Evolutionary conservation across 208 protist species (phyloP).

Genomic region (Vickermania ingenoplastis): DNA sequence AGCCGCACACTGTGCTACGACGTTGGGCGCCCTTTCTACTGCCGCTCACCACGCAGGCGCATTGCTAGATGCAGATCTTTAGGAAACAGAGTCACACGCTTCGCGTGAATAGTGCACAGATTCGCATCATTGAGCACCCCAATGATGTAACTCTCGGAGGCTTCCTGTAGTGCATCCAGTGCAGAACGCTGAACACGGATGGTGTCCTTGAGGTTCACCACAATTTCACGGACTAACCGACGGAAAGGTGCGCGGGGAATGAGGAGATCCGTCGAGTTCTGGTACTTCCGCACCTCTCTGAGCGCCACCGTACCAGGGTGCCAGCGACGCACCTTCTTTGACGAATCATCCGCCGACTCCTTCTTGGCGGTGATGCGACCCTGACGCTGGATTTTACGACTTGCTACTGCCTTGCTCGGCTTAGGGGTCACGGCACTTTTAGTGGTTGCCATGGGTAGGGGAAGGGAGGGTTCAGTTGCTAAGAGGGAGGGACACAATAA

Average conservation of each 20-base stretch:
- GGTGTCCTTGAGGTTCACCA: constrained; percentile 90
- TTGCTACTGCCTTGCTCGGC: constrained; percentile 66
- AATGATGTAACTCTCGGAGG: constrained; percentile 94
- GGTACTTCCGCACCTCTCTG: constrained; percentile 98
- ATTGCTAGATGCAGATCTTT: constrained; percentile 98
- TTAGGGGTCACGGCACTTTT: constrained; percentile 46
- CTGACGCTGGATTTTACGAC: constrained; percentile 61
- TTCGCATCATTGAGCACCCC: constrained; percentile 92
- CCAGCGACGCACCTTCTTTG: constrained; percentile 97
- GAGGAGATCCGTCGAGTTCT: constrained; percentile 98
- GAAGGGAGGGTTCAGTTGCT: no score
- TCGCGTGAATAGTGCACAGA: constrained; percentile 97
- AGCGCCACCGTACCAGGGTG: constrained; percentile 98
- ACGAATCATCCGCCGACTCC: constrained; percentile 35
- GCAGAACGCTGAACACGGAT: constrained; percentile 60
- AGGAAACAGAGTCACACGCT: constrained; percentile 98
- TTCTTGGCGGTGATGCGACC: constrained; percentile 68
- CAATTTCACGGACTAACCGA: constrained; percentile 98
- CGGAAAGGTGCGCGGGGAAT: constrained; percentile 99
- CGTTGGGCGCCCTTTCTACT: no score
- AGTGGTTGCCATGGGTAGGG: constrained; percentile 43
- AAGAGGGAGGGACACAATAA: no score
- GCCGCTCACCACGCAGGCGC: constrained; percentile 93
- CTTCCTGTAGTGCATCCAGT: constrained; percentile 95
- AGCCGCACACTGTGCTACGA: no score